Base-by-base conservation (phyloP, 208 protist species). In the Acanthamoeba polyphaga region DNA sequence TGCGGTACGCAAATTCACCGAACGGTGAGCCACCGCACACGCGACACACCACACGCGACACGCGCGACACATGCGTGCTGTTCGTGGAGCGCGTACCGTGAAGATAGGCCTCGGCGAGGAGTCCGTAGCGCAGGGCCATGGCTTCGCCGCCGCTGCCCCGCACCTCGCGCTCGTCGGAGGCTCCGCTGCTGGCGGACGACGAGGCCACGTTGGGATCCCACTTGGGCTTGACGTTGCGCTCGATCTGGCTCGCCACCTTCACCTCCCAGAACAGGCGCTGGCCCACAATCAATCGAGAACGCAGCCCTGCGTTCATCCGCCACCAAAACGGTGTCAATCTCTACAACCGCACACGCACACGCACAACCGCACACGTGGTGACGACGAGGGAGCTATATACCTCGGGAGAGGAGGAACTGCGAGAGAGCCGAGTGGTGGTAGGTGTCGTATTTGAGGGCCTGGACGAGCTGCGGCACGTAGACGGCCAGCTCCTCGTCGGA, bases 361-460 rank as follows among this genome's bases (percentile, higher is more conserved):
- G 17, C 53, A 58, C 53, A 3, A 12, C 12, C 53, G 17, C 53
- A 58, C 53, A 66, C 60, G 34, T 29, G 19, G 34, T 22, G n/a
- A 38, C 66, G 66, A 70, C 24, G 8, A 29, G 17, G 24, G 7
- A 17, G 9, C 10, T 12, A 66, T n/a, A 19, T 66, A 68, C 62
- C 62, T 24, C 74, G 74, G 24, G 46, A 82, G 38, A 99, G 74
- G 15, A 99, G 94, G 88, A 98, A 98, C 51, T 97, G 82, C 3
- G 96, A 95, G 6, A 99, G 92, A 6, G 96, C 64, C 2, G 89
- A 97, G 74, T 98, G 96, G 60, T 98, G 97, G 62, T 98, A 97
- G 3, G 95, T 49, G 90, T 99, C 98, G 74, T 98, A 98, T 87
- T 99, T 99, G 53, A 99, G 66, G 27, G 84, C 95, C 84, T 97